phyloP scores from a whole-genome alignment of 2,329 filamentous ascomycete species.

The Mariannaea elegans region DNA sequence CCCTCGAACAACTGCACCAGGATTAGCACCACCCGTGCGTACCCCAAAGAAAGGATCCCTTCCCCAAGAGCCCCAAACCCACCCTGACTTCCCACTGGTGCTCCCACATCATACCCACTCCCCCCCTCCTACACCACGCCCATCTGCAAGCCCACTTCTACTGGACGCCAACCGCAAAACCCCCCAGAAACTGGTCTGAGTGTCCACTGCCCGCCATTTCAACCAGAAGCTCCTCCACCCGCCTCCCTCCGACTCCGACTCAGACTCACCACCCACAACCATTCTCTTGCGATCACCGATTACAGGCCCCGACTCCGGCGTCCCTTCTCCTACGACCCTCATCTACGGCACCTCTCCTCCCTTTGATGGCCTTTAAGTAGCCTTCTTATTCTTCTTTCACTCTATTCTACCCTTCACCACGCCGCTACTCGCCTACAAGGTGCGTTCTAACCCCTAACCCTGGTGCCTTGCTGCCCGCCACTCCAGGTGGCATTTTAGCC shows the following conservation, averaged over 20 bases:
- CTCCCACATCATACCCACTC: slow-evolving; percentile 24
- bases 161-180: slow-evolving; percentile 20
- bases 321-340: slow-evolving; percentile 18
- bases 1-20: slow-evolving; percentile 14
- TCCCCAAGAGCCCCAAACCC: slow-evolving; percentile 12
- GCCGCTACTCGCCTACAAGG: slow-evolving; percentile 30
- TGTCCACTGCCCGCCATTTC: slow-evolving; percentile 38
- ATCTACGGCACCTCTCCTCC: slow-evolving; percentile 7
- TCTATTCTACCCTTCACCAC: slow-evolving; percentile 13
- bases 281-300: slow-evolving; percentile 31
- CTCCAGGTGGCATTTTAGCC: slow-evolving; percentile 35
- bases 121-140: slow-evolving; percentile 16
- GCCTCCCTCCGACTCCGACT: slow-evolving; percentile 37
- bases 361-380: slow-evolving; percentile 38
- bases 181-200: slow-evolving; percentile 30
- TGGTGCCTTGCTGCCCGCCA: slow-evolving; percentile 28
- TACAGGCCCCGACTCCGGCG: slow-evolving; percentile 23
- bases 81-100: slow-evolving; percentile 23
- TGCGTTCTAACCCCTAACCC: slow-evolving; percentile 33
- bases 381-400: slow-evolving; percentile 9
- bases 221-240: slow-evolving; percentile 36
- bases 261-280: slow-evolving; percentile 36
- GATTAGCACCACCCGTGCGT: slow-evolving; percentile 22
- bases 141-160: neutral
- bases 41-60: slow-evolving; percentile 18